Evolutionary conservation across 257 asterid genomes (phyloP), one percentile per base, ranked within the genome.

Genomic region (Avicennia marina): DNA sequence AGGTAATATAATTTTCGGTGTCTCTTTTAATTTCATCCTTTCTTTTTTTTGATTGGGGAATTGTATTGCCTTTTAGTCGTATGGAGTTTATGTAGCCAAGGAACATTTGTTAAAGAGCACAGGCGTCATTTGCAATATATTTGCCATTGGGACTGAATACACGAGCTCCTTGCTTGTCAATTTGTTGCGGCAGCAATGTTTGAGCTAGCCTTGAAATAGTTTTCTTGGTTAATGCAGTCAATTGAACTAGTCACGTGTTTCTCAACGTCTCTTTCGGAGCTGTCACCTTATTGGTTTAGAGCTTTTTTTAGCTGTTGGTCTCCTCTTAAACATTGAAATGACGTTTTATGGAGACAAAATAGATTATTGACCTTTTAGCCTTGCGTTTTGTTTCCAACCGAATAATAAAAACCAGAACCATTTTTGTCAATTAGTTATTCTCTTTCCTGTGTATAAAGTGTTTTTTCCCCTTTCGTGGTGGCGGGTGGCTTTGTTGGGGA

Each of bases 1-100:
- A 71, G 80, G 94, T 81, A 81, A 9, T 11, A 4, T n/a, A 16
- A 34, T 4, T 20, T 44, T 16, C 4, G 31, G 15, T 56, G 63
- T 38, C 27, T 46, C 56, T 40, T 24, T 51, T 22, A 17, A 36
- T 22, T 53, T 52, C n/a, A n/a, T n/a, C n/a, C n/a, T n/a, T n/a
- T 38, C 12, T 29, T 9, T 6, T 33, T 33, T 16, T n/a, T 9
- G 3, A 16, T 12, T 0, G n/a, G 26, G 17, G 54, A 32, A 29
- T 40, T 13, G 59, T 40, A 26, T 24, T 58, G 22, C 49, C 34
- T 48, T 50, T 43, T 17, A 18, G 46, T 48, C 33, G n/a, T 36
- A n/a, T 54, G 36, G 10, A 57, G 33, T 24, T 47, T 4, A 7
- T 39, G 15, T 38, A 29, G 45, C 53, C 53, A 48, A 52, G 45